Percentiles rank a stretch among this genome's conserved stretches.
Evolutionary conservation across 306 rosid species (phyloP).

Genomic region (Trichosanthes cucumerina): DNA sequence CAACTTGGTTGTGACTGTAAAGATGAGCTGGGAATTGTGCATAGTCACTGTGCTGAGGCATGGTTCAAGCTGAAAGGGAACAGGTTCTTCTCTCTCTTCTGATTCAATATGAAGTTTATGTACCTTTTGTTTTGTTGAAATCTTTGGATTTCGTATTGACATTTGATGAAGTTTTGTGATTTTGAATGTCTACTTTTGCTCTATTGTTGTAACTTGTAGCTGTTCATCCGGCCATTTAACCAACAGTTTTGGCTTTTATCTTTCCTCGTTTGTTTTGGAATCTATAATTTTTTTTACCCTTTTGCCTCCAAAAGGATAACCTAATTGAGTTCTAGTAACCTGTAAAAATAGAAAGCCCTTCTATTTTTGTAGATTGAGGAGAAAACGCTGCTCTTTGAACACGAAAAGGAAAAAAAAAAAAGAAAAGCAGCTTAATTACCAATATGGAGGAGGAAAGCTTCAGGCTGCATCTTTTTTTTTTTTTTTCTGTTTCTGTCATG

Average conservation of each 20-base stretch:
- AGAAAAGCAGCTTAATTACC: neutral
- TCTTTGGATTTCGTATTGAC: neutral
- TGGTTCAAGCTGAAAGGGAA: conserved; percentile 90
- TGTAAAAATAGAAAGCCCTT: neutral
- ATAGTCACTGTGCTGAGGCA: conserved; percentile 79
- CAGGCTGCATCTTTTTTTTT: neutral
- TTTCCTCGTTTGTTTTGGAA: neutral
- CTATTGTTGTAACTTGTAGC: no score
- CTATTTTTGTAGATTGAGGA: neutral
- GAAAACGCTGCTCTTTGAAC: neutral
- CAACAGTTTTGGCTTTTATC: neutral
- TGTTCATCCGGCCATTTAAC: neutral
- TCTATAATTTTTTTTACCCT: neutral
- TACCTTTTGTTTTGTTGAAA: neutral
- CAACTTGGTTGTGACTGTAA: conserved; percentile 86
- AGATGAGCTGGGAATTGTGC: conserved; percentile 81
- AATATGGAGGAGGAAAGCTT: neutral
- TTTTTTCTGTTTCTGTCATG: neutral
- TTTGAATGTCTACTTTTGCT: neutral
- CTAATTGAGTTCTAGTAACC: neutral
- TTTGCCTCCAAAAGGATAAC: neutral
- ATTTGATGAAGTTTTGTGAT: neutral
- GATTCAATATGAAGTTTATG: neutral
- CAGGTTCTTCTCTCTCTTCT: conserved; percentile 39
- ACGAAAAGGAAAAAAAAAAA: neutral